phyloP scores from a whole-genome alignment of 2,329 filamentous ascomycete species.

The Colletotrichum euphorbiae region DNA sequence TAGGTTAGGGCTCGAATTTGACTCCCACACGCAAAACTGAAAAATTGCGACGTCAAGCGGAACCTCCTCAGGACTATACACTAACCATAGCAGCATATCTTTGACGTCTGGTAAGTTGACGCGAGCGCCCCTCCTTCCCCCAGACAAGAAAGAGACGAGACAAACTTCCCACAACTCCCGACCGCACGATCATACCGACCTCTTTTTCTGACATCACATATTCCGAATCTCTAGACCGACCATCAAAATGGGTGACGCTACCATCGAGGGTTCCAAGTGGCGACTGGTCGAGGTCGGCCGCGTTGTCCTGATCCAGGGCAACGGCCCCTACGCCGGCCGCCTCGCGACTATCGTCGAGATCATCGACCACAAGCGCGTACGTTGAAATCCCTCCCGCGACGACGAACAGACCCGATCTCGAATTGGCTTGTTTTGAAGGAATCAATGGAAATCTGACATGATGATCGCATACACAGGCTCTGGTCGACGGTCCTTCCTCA shows the following conservation, averaged over 20 bases:
- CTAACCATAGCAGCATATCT: slow-evolving; percentile 40
- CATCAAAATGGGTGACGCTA: slow-evolving; percentile 83
- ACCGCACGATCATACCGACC: slow-evolving; percentile 35
- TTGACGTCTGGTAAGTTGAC: slow-evolving; percentile 40
- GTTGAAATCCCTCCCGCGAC: slow-evolving; percentile 56
- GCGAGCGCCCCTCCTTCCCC: slow-evolving; percentile 38
- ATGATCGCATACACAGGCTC: slow-evolving; percentile 71
- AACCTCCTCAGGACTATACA: slow-evolving; percentile 23
- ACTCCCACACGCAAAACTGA: slow-evolving; percentile 22
- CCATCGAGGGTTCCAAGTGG: slow-evolving; percentile 86
- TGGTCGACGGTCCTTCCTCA: slow-evolving; percentile 93
- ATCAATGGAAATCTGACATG: slow-evolving; percentile 14
- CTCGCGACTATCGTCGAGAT: slow-evolving; percentile 98
- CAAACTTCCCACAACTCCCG: slow-evolving; percentile 42
- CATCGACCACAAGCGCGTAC: slow-evolving; percentile 99
- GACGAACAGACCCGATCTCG: slow-evolving; percentile 2
- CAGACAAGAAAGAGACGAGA: slow-evolving; percentile 38
- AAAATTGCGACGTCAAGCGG: slow-evolving; percentile 32
- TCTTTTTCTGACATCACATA: slow-evolving; percentile 34
- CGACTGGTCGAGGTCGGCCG: slow-evolving; percentile 99
- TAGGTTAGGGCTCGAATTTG: slow-evolving; percentile 21
- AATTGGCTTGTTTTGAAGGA: slow-evolving; percentile 4
- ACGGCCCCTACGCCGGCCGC: slow-evolving; percentile 84
- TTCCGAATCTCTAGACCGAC: slow-evolving; percentile 60
- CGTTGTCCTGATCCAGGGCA: slow-evolving; percentile 87